These are phyloP conservation scores for Linnemannia elongata DNA, from an alignment of 192 early-diverging fungal genomes.

Conservation along the genomic window DNA sequence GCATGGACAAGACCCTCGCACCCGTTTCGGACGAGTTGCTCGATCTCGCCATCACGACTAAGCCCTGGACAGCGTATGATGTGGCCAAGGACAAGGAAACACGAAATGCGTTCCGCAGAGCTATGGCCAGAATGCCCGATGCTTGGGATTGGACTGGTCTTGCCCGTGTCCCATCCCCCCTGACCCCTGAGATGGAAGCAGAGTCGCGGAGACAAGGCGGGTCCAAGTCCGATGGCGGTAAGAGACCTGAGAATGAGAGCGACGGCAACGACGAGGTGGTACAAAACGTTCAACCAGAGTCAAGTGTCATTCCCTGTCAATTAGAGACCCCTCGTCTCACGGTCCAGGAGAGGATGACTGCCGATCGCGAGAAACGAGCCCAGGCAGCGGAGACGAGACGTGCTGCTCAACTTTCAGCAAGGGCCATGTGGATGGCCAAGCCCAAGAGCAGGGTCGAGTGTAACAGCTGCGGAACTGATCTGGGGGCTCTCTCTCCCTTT, in stretches of 20 bases:
- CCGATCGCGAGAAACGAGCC: slow-evolving; percentile 86
- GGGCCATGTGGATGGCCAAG: not conserved
- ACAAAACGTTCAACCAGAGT: slow-evolving; percentile 51
- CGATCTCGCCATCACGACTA: not conserved
- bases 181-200: slow-evolving; percentile 77
- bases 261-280: slow-evolving; percentile 56
- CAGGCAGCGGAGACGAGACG: slow-evolving; percentile 81
- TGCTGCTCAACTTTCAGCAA: not conserved
- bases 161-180: slow-evolving; percentile 73
- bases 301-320: not conserved
- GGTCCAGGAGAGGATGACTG: slow-evolving; percentile 73
- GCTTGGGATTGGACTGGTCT: slow-evolving; percentile 69
- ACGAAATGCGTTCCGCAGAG: slow-evolving; percentile 79
- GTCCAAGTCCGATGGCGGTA: slow-evolving; percentile 69
- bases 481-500: not conserved
- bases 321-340: slow-evolving; percentile 60
- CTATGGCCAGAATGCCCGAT: slow-evolving; percentile 66
- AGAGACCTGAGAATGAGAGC: slow-evolving; percentile 65
- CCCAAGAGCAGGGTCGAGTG: not conserved
- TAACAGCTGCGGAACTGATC: not conserved
- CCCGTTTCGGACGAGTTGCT: not conserved
- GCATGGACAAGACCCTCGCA: not conserved
- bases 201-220: slow-evolving; percentile 65
- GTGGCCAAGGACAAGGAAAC: slow-evolving; percentile 72
- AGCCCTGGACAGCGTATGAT: slow-evolving; percentile 70